Conservation (phyloP, 1,284 basidiomycete genomes). For the Ceratobasidium sp. region DNA sequence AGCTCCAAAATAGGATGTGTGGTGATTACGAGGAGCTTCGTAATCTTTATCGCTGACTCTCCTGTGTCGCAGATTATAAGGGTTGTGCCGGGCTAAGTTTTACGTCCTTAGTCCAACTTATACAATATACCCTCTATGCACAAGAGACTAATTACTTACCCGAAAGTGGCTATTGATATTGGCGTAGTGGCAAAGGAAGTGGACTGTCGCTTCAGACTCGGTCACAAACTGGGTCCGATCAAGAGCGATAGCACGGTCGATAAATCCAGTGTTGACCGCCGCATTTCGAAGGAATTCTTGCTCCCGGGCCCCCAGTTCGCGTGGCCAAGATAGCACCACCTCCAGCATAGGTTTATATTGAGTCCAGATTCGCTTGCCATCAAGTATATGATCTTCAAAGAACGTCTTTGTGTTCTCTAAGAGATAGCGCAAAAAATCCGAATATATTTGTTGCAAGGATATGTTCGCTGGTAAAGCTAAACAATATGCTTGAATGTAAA, state of each 20-base stretch:
- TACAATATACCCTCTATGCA: not conserved
- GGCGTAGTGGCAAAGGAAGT: too few species aligned
- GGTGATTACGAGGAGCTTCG: not conserved
- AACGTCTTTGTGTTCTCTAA: conserved; percentile 5
- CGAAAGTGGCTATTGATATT: too few species aligned
- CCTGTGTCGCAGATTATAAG: not conserved
- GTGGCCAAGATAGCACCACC: conserved; percentile 21
- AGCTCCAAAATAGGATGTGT: not conserved
- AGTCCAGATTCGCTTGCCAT: conserved; percentile 17
- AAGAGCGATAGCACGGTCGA: not conserved
- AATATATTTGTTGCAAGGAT: conserved; percentile 4
- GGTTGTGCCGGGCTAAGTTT: not conserved
- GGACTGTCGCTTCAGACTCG: too few species aligned
- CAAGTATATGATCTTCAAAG: conserved; percentile 1
- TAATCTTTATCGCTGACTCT: not conserved
- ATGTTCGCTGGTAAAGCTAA: conserved; percentile 22
- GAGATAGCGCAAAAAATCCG: conserved; percentile 11
- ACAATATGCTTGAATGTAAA: not conserved
- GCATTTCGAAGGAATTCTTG: conserved; percentile 39
- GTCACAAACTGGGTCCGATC: too few species aligned
- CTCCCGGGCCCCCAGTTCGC: conserved; percentile 21
- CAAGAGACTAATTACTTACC: too few species aligned
- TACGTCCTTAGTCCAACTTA: not conserved
- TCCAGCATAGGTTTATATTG: not conserved
- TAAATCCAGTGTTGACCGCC: conserved; percentile 29